Evolutionary conservation across 768 basidiomycete species (phyloP), one percentile per base, ranked within the genome.

Genomic region (Hericium rajendrae): DNA sequence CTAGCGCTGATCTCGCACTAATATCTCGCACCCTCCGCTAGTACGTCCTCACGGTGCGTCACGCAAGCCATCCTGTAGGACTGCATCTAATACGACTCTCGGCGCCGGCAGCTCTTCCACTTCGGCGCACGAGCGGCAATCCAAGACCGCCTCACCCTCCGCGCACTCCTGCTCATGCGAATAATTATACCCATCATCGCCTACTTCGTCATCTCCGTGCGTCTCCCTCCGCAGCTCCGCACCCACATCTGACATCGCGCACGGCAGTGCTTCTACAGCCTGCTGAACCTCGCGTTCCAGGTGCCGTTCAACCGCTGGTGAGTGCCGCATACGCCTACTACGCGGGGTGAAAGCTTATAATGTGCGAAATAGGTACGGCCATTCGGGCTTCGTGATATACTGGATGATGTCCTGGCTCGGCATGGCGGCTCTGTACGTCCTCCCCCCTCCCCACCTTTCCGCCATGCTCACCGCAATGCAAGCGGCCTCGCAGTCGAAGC

Each of bases 401-500:
- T 86, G 85, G 85, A 83, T 84, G 81, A 69, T 84, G 59, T 79
- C 78, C 57, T 85, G 75, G 72, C 41, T 72, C 39, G 78, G 73
- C 40, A 86, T 85, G 83, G 65, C 75, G 8, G 73, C 82, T 0
- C 69, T 81, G 81, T 76, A 67, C n/a, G 79, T 70, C 24, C 15
- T 28, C 20, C 18, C n/a, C 9, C 28, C 26, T 16, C 39, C 39
- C 15, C 39, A 28, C 37, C 18, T 5, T 48, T 26, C 13, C 15
- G 28, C 46, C 9, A 8, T 10, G 38, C 28, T 40, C n/a, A 8
- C 61, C 46, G n/a, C 37, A 20, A 22, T 11, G 48, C 51, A 84
- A 84, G 83, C 40, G 85, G 85, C 6, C 70, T 86, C 8, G 83
- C 82, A 0, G 59, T 86, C 15, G 85, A 87, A 60, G 68, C 83